Evolutionary conservation across 148 eudicot genomes (phyloP).

Genomic region (Cornus kousa): DNA sequence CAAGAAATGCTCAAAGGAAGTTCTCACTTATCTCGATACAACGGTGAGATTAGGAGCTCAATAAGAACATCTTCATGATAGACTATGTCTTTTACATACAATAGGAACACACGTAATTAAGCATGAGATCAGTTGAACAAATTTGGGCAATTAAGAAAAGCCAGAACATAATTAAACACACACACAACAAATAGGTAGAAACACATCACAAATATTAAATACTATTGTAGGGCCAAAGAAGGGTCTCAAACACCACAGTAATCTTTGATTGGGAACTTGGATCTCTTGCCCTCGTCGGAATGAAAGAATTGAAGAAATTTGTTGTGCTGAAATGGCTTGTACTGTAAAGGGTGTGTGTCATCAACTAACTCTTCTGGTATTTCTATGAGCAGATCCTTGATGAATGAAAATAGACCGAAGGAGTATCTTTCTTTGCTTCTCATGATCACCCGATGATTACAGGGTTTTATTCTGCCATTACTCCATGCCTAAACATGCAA

Average conservation of each 20-base stretch:
- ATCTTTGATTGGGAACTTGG: conserved; percentile 30
- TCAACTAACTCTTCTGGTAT: conserved; percentile 30
- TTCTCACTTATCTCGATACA: no score
- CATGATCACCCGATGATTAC: conserved; percentile 34
- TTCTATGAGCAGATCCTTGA: conserved; percentile 30
- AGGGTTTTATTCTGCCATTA: conserved; percentile 41
- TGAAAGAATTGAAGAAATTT: conserved; percentile 28
- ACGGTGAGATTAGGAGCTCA: no score
- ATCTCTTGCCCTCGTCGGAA: conserved; percentile 33
- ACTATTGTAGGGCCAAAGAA: no score
- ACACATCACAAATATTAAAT: no score
- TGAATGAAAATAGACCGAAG: conserved; percentile 39
- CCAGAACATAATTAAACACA: no score
- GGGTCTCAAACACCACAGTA: conserved; percentile 35
- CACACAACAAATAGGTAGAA: no score
- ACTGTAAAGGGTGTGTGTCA: conserved; percentile 29
- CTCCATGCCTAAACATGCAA: conserved; percentile 35
- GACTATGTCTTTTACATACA: no score
- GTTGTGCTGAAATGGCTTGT: conserved; percentile 36
- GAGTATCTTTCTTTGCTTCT: conserved; percentile 37
- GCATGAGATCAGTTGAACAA: no score
- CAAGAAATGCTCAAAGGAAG: no score
- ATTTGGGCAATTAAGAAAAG: no score
- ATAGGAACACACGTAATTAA: background rate
- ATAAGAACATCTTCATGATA: no score